phyloP scores from a whole-genome alignment of 371 early-diverging fungal genomes.

The Syncephalastrum monosporum region DNA sequence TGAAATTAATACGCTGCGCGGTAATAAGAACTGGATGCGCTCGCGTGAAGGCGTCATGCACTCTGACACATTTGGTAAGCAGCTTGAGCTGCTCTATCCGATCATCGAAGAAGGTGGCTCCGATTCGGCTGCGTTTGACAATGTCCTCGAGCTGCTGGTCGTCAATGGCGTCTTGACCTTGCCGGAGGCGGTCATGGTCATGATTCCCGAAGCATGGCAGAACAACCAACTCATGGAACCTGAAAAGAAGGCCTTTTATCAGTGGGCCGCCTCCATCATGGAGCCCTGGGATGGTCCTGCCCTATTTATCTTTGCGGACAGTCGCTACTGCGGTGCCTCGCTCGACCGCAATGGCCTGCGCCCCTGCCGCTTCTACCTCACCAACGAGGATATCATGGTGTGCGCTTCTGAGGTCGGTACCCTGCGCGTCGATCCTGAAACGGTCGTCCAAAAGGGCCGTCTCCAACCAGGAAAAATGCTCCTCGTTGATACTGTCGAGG shows the following conservation, averaged over 20 bases:
- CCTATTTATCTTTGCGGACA: constrained; percentile 94
- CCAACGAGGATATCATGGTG: constrained; percentile 91
- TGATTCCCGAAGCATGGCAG: constrained; percentile 98
- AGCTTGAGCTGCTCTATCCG: constrained; percentile 85
- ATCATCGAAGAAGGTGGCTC: constrained; percentile 97
- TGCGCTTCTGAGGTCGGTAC: constrained; percentile 97
- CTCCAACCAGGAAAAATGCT: constrained; percentile 96
- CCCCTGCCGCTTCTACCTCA: constrained; percentile 95
- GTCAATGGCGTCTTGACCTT: constrained; percentile 87
- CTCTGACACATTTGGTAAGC: constrained; percentile 75
- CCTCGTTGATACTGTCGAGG: constrained; percentile 93
- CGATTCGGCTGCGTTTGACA: constrained; percentile 96
- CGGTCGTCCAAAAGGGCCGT: constrained; percentile 87
- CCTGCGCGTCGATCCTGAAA: constrained; percentile 78
- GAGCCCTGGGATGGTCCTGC: constrained; percentile 99
- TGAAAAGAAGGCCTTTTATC: constrained; percentile 89
- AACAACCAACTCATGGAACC: constrained; percentile 82
- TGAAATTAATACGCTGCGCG: constrained; percentile 97
- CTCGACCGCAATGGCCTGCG: constrained; percentile 96
- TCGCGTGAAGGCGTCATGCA: constrained; percentile 94
- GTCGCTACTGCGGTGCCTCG: constrained; percentile 93
- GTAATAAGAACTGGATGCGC: constrained; percentile 99
- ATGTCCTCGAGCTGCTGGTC: constrained; percentile 90
- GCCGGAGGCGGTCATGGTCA: constrained; percentile 96
- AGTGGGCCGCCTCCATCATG: constrained; percentile 96